Percentiles rank a stretch among this genome's conserved stretches.
phyloP scores from a whole-genome alignment of 2,329 filamentous ascomycete genomes.

The Pseudocercospora vitis region DNA sequence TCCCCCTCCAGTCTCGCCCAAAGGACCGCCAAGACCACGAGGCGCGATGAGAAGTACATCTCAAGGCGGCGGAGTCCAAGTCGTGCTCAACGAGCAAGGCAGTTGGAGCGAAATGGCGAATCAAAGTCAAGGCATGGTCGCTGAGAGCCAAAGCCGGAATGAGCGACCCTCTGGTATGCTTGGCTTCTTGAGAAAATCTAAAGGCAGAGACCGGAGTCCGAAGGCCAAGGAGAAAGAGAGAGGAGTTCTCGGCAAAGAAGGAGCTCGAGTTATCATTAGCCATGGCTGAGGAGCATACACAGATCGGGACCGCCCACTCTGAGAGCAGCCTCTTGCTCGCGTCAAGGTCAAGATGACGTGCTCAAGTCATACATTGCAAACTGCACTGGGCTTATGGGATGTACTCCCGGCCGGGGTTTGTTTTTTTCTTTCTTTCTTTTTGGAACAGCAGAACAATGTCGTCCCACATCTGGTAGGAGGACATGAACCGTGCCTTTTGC shows the following conservation, averaged over 20 bases:
- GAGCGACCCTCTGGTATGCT: slow-evolving; percentile 75
- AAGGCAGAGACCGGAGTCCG: slow-evolving; percentile 84
- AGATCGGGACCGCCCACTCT: neutral
- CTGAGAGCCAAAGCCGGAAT: slow-evolving; percentile 48
- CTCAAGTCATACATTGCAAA: too few species aligned
- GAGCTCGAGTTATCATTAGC: slow-evolving; percentile 63
- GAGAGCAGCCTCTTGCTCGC: too few species aligned
- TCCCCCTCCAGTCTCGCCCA: slow-evolving; percentile 23
- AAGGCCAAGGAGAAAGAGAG: slow-evolving; percentile 78
- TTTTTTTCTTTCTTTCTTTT: too few species aligned
- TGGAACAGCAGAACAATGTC: too few species aligned
- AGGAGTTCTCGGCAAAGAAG: slow-evolving; percentile 92
- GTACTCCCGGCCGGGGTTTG: too few species aligned
- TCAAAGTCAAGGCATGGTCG: slow-evolving; percentile 70
- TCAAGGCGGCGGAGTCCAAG: slow-evolving; percentile 81
- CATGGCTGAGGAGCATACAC: slow-evolving; percentile 20
- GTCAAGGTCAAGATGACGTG: too few species aligned
- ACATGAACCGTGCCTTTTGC: neutral
- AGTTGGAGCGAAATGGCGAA: slow-evolving; percentile 91
- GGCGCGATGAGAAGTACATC: slow-evolving; percentile 70
- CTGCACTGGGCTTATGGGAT: too few species aligned
- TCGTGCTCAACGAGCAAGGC: slow-evolving; percentile 83
- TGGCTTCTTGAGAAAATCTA: slow-evolving; percentile 85
- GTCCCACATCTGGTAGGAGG: neutral
- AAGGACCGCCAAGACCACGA: slow-evolving; percentile 44